phyloP scores from a whole-genome alignment of 148 eudicot genomes.

The Oxyria digyna region DNA sequence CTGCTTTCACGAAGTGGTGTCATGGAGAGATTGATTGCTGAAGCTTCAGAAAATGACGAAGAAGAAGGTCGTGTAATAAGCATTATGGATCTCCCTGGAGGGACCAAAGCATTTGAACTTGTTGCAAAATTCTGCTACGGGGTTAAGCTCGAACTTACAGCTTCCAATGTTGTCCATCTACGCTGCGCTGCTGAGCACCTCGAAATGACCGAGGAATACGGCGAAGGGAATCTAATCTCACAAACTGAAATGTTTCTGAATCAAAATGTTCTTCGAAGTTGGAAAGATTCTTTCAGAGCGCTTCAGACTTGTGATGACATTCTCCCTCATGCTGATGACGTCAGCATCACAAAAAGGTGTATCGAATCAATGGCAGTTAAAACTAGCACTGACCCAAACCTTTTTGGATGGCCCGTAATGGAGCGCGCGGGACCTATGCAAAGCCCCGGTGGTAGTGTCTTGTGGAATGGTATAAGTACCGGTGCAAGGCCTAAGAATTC shows the following conservation, averaged over 20 bases:
- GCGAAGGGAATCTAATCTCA: slow-evolving; percentile 69
- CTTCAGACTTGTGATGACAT: slow-evolving; percentile 77
- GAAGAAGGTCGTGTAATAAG: slow-evolving; percentile 42
- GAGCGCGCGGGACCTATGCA: slow-evolving; percentile 83
- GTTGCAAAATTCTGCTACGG: slow-evolving; percentile 95
- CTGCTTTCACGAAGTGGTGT: slow-evolving; percentile 81
- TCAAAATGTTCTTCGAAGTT: slow-evolving; percentile 54
- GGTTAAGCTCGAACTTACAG: slow-evolving; percentile 78
- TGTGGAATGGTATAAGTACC: slow-evolving; percentile 96
- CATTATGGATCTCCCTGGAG: slow-evolving; percentile 59
- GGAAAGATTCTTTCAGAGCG: slow-evolving; percentile 77
- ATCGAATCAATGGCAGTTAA: slow-evolving; percentile 60
- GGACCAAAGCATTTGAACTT: slow-evolving; percentile 69
- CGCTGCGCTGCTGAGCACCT: slow-evolving; percentile 77
- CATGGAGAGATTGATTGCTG: slow-evolving; percentile 66
- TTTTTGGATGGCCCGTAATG: slow-evolving; percentile 75
- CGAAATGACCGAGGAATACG: slow-evolving; percentile 86
- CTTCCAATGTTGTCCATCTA: slow-evolving; percentile 63
- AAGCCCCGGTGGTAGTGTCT: slow-evolving; percentile 79
- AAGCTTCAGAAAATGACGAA: slow-evolving; percentile 27
- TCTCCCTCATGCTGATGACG: slow-evolving; percentile 58
- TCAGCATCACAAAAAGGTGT: slow-evolving; percentile 56
- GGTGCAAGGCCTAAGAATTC: slow-evolving; percentile 64
- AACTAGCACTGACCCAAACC: slow-evolving; percentile 65
- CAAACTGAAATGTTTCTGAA: slow-evolving; percentile 69